Base-by-base conservation (phyloP, 2,329 filamentous ascomycete genomes). In the Nemania sp. region DNA sequence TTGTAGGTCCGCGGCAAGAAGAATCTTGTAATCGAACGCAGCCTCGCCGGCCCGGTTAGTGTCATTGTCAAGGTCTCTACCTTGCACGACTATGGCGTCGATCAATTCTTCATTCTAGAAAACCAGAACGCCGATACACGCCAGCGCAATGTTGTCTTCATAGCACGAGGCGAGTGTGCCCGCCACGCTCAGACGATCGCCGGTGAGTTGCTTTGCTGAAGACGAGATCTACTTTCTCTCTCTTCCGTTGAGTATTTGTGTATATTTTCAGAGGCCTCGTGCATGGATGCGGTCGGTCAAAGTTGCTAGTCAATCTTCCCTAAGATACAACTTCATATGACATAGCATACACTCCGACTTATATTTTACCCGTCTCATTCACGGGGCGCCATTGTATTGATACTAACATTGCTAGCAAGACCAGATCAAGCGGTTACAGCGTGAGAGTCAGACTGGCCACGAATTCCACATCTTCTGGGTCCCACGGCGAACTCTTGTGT, bases 391-490 rank as follows among this genome's bases (percentile, higher is more conserved):
- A 82, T 86, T 82, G 88, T 84, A 76, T 79, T 79, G 79, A 26
- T 83, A 84, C 88, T 91, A 81, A 92, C 86, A 86, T 64, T n/a
- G 15, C 62, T 70, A 52, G 75, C 59, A 77, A 98, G 95, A 93
- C 74, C 94, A 98, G 83, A 94, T 98, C 75, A 95, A 94, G 79
- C 90, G 93, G 68, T 85, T 98, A 66, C 93, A 95, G 75, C 92
- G 91, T 76, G 93, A 96, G 80, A 94, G 92, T 78, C 92, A 93
- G 76, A 93, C 91, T 54, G 93, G 94, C 73, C 96, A 99, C 87
- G 95, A 99, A 75, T 97, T 98, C 78, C 95, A 94, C 70, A 92
- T 99, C 74, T 95, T 98, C 78, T 98, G 96, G 93, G 92, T 97
- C 49, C 95, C 97, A 5, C 90, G 96, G 66, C 92, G 96, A 69